Evolutionary conservation across 331 rosid species (phyloP), one percentile per base, ranked within the genome.

Genomic region (Telfairia occidentalis): DNA sequence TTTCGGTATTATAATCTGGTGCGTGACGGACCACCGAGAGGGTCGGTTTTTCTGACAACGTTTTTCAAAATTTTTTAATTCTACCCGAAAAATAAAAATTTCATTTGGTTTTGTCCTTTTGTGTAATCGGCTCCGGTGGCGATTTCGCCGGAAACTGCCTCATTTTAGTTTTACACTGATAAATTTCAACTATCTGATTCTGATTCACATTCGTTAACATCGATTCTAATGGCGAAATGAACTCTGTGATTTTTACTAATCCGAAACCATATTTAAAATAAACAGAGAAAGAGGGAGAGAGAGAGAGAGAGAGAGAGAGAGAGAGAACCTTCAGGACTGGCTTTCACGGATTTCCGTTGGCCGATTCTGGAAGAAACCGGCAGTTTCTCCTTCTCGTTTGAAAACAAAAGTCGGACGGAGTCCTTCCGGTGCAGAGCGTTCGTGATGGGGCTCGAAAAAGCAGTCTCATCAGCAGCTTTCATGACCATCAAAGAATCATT

Each of bases 281-380:
- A 49, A 2, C 3, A 65, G 21, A 48, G 53, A 45, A 24, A 29
- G 15, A 73, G 18, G 54, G 15, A 12, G 9, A 71, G 53, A 45
- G 28, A 29, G 15, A 73, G 18, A 74, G 15, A 12, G 9, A 71
- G 19, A 55, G 72, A 37, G 43, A 43, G 30, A 42, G 34, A 9
- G 3, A 5, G 18, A 2, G 18, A 81, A 94, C 97, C 96, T 83
- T 94, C 97, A 4, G 96, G 92, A 58, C 85, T 83, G 21, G 89
- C 57, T 89, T 77, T 88, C 21, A 76, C 77, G n/a, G 85, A n/a
- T 82, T 84, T 91, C 34, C 92, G 83, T 81, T 85, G 90, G 74
- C 77, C 63, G 76, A 87, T 83, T 60, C 98, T 79, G 7, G 90
- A 61, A 16, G 97, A 88, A 69, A 85, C 81, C 48, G 84, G 92